Evolutionary conservation across 169 alveolate genomes (phyloP), one percentile per base, ranked within the genome.

Genomic region (Plasmodium ovale): DNA sequence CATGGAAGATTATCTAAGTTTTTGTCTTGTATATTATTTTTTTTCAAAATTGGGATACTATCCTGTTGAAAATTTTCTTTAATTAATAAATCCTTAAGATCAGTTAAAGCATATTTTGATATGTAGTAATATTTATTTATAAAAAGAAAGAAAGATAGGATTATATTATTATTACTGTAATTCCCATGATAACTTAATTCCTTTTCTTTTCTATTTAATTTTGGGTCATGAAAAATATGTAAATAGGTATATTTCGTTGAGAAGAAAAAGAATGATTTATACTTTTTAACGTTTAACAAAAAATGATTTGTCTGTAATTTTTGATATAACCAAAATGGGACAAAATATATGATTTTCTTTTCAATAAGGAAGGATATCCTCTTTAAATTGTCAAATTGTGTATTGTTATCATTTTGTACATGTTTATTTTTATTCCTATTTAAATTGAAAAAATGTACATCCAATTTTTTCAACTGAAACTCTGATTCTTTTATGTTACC

Each of bases 241-340:
- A 77, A 68, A 53, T 77, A 77, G 35, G 77, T 29, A 62, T 54
- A 77, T 16, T 77, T 77, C 14, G 88, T 77, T n/a, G 88, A 60
- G 53, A 60, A 77, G 29, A 62, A 77, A 77, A 77, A 74, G 29
- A 62, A 77, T 47, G 88, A 77, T 49, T 62, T 77, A 16, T 60
- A 62, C 56, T 77, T 77, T 62, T 77, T 77, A 42, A 77, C 53
- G 0, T 35, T 60, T 6, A 77, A 68, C n/a, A 77, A 68, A 60
- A 77, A 77, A 60, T 77, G 49, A 54, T 77, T 77, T 60, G 77
- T 39, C 25, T 77, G 88, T 23, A 77, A 53, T 37, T 59, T 77
- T 77, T 77, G 59, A 60, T 77, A 62, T n/a, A 77, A 27, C 88
- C 88, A 77, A 44, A 77, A 77, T 25, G 88, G 88, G 44, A 77